phyloP scores from a whole-genome alignment of 2,329 filamentous ascomycete species.

The Cercospora janseana region DNA sequence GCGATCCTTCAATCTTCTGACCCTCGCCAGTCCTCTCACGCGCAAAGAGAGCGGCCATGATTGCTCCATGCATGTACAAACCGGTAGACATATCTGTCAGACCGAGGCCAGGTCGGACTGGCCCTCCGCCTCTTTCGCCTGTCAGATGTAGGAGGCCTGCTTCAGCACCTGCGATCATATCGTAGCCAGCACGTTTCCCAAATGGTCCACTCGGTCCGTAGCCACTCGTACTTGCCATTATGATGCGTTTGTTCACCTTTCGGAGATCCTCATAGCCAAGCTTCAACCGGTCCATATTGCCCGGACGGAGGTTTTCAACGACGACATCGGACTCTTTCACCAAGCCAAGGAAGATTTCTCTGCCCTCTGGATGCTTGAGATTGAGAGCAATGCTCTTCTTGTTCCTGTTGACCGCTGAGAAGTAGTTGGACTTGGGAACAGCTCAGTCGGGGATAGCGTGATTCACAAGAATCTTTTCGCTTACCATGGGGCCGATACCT shows the following conservation, averaged over 20 bases:
- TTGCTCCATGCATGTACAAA: slow-evolving; percentile 48
- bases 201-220: slow-evolving; percentile 47
- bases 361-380: slow-evolving; percentile 41
- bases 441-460: not conserved
- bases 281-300: slow-evolving; percentile 43
- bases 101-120: slow-evolving; percentile 45
- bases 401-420: slow-evolving; percentile 47
- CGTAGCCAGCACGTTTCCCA: slow-evolving; percentile 46
- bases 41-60: slow-evolving; percentile 44
- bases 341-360: slow-evolving; percentile 39
- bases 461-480: not conserved
- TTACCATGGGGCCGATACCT: slow-evolving; percentile 22
- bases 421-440: slow-evolving; percentile 38
- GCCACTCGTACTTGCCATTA: slow-evolving; percentile 47
- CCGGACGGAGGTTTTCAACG: slow-evolving; percentile 48
- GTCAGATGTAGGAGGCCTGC: slow-evolving; percentile 48
- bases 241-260: slow-evolving; percentile 41
- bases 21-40: slow-evolving; percentile 42
- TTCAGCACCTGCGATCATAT: slow-evolving; percentile 48
- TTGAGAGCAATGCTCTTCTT: slow-evolving; percentile 44
- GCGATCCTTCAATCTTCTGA: slow-evolving; percentile 46
- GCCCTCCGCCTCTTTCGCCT: slow-evolving; percentile 43
- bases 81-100: slow-evolving; percentile 49
- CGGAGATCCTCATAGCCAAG: slow-evolving; percentile 43
- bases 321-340: slow-evolving; percentile 42